Evolutionary conservation across 805 yeast species (phyloP).

Genomic region (Myxozyma mucilagina): DNA sequence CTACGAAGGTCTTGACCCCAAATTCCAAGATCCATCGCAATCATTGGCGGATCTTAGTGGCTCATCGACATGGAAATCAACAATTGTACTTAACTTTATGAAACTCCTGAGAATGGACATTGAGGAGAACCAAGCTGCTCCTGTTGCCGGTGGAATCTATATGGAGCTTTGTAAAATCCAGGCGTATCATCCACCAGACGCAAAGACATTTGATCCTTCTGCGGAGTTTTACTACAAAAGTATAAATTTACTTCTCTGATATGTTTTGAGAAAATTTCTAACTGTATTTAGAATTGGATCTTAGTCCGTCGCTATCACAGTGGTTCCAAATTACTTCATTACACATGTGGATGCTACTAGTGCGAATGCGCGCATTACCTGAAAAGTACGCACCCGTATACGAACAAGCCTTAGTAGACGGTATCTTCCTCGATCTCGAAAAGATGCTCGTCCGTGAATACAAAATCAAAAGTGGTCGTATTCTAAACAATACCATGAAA

Average conservation of each 20-base stretch:
- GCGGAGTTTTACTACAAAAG: slow-evolving; percentile 80
- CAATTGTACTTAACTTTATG: slow-evolving; percentile 32
- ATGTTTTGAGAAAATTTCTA: background rate
- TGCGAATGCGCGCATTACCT: slow-evolving; percentile 96
- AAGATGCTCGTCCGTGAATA: slow-evolving; percentile 79
- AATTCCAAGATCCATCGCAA: slow-evolving; percentile 3
- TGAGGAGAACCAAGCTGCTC: slow-evolving; percentile 91
- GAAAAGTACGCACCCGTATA: slow-evolving; percentile 82
- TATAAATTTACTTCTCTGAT: background rate
- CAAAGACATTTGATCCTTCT: slow-evolving; percentile 66
- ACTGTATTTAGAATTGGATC: slow-evolving; percentile 52
- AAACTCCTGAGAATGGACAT: slow-evolving; percentile 69
- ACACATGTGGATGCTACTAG: slow-evolving; percentile 91
- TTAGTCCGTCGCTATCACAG: slow-evolving; percentile 88
- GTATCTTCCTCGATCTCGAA: slow-evolving; percentile 88
- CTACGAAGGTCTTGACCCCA: slow-evolving; percentile 2
- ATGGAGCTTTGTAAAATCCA: slow-evolving; percentile 85
- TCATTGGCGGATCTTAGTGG: slow-evolving; percentile 26
- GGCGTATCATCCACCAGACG: slow-evolving; percentile 50
- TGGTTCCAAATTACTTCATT: slow-evolving; percentile 92
- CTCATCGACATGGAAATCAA: slow-evolving; percentile 19
- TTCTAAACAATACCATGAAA: slow-evolving; percentile 81
- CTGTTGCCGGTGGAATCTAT: slow-evolving; percentile 87
- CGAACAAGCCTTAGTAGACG: slow-evolving; percentile 88
- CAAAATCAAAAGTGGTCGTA: slow-evolving; percentile 76